phyloP scores from a whole-genome alignment of 148 eudicot species.

The Silene latifolia region DNA sequence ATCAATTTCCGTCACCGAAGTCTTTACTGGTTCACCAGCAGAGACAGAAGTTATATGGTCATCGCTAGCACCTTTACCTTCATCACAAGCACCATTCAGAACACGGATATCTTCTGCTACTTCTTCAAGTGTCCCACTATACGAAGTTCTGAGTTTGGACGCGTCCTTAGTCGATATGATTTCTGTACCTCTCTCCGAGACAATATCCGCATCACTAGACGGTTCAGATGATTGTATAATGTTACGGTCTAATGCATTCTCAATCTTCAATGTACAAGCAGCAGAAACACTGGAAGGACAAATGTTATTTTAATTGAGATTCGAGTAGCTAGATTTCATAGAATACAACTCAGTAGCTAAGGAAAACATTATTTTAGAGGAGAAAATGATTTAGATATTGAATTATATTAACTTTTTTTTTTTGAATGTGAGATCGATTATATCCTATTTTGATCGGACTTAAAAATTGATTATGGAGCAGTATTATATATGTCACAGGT shows the following conservation, averaged over 20 bases:
- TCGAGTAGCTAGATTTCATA: too few relatives aligned
- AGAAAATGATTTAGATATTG: too few relatives aligned
- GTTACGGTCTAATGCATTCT: constrained; percentile 19
- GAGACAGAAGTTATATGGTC: constrained; percentile 17
- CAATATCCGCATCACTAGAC: constrained; percentile 18
- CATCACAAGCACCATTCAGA: constrained; percentile 15
- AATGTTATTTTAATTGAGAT: too few relatives aligned
- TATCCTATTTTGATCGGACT: too few relatives aligned
- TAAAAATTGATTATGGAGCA: too few relatives aligned
- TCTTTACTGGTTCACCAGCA: constrained; percentile 19
- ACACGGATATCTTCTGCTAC: constrained; percentile 25
- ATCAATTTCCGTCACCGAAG: constrained; percentile 13
- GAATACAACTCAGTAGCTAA: too few relatives aligned
- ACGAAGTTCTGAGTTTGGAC: constrained; percentile 9
- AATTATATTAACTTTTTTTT: too few relatives aligned
- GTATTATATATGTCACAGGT: too few relatives aligned
- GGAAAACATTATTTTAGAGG: too few relatives aligned
- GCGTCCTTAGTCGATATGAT: constrained; percentile 4
- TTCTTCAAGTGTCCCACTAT: constrained; percentile 21
- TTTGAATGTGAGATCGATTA: too few relatives aligned
- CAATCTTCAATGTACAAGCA: constrained; percentile 24
- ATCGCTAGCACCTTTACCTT: constrained; percentile 9
- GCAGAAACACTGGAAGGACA: constrained; percentile 16
- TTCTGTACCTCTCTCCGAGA: constrained; percentile 21
- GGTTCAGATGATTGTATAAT: constrained; percentile 12